Evolutionary conservation across 768 basidiomycete genomes (phyloP).

Genomic region (Megacollybia marginata): DNA sequence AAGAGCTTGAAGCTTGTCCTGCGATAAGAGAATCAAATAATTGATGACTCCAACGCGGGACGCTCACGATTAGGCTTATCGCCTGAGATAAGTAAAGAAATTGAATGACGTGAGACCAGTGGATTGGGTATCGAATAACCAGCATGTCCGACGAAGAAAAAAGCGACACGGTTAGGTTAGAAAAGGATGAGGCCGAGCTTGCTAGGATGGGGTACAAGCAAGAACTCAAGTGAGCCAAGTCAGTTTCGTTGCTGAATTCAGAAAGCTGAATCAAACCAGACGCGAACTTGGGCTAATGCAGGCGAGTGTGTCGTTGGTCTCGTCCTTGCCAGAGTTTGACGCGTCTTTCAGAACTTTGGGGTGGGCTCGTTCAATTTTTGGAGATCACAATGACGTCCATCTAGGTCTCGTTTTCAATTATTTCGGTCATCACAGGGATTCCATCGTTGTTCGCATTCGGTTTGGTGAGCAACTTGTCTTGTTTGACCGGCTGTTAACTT

Average conservation of each 20-base stretch:
- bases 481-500: background rate
- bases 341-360: constrained; percentile 51
- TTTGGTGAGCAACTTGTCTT: constrained; percentile 34
- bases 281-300: constrained; percentile 59
- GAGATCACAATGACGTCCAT: constrained; percentile 2
- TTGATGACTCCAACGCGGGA: too few species aligned
- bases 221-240: constrained; percentile 59
- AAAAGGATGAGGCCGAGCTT: constrained; percentile 52
- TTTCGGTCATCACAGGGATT: constrained; percentile 67
- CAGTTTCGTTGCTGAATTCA: constrained; percentile 12
- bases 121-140: background rate
- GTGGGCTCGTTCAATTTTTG: constrained; percentile 18
- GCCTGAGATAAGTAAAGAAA: too few species aligned
- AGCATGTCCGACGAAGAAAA: constrained; percentile 6
- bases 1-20: too few species aligned
- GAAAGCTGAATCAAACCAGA: constrained; percentile 20
- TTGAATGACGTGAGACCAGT: too few species aligned
- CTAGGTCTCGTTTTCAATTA: constrained; percentile 65
- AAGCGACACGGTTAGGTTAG: constrained; percentile 9
- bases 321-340: background rate
- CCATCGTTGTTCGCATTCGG: constrained; percentile 66
- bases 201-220: constrained; percentile 71
- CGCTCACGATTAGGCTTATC: too few species aligned
- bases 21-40: too few species aligned
- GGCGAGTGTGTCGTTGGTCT: constrained; percentile 25